A percentile compares a stretch with the other conserved stretches of the same genome.
Conservation (phyloP, 805 yeast genomes). For the Wickerhamiella galacta region DNA sequence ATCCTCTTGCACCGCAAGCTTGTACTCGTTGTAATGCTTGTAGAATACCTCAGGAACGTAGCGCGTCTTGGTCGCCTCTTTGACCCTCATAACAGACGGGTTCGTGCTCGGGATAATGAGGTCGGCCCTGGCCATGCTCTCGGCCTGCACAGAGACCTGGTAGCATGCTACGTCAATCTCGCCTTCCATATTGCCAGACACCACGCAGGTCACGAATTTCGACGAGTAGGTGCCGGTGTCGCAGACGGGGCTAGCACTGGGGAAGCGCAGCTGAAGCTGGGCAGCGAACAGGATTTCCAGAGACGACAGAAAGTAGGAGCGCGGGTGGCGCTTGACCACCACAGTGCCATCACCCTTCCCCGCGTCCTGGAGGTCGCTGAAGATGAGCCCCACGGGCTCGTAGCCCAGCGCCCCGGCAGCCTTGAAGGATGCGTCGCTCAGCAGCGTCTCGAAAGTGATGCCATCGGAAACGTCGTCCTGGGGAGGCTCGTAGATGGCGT, state of each 20-base stretch:
- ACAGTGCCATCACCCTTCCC: conserved; percentile 82
- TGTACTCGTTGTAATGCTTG: conserved; percentile 73
- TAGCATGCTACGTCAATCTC: conserved; percentile 84
- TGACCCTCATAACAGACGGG: conserved; percentile 72
- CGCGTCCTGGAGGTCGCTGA: conserved; percentile 78
- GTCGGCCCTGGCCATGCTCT: conserved; percentile 74
- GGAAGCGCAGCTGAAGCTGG: conserved; percentile 47
- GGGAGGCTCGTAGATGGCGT: conserved; percentile 86
- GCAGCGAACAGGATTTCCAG: conserved; percentile 77
- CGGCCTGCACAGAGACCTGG: conserved; percentile 79
- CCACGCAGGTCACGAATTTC: conserved; percentile 82
- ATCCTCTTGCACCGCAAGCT: conserved; percentile 67
- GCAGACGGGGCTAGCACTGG: conserved; percentile 48
- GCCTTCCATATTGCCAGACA: conserved; percentile 74
- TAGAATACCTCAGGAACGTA: conserved; percentile 93
- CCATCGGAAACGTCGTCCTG: conserved; percentile 83
- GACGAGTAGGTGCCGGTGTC: conserved; percentile 57
- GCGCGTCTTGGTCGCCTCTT: conserved; percentile 50
- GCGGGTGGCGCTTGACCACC: conserved; percentile 80
- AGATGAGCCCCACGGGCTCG: conserved; percentile 61
- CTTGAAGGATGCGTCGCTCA: conserved; percentile 28
- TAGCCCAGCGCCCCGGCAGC: conserved; percentile 40
- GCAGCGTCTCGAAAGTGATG: conserved; percentile 36
- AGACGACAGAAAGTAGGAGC: conserved; percentile 79
- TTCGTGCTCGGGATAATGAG: conserved; percentile 76